These are phyloP conservation scores for Talaromyces pinophilus DNA, from an alignment of 2,329 filamentous ascomycete species.

Conservation along the genomic window DNA sequence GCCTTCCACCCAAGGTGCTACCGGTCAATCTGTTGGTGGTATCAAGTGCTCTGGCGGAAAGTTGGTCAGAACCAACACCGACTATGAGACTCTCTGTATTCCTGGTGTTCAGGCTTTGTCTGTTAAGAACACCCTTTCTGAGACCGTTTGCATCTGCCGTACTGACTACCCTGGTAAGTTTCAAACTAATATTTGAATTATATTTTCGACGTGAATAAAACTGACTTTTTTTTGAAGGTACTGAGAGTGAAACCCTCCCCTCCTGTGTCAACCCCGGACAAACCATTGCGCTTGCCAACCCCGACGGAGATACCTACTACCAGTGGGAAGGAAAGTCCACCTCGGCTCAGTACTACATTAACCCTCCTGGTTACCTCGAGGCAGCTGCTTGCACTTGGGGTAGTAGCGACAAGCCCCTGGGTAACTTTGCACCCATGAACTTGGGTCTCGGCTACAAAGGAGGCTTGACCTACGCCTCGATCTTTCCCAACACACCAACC, in stretches of 20 bases:
- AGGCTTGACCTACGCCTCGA: constrained; percentile 74
- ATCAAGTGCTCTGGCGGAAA: constrained; percentile 73
- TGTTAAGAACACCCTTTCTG: constrained; percentile 71
- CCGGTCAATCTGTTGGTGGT: constrained; percentile 84
- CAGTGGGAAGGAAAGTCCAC: constrained; percentile 72
- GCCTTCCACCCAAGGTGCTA: constrained; percentile 74
- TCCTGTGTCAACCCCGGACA: constrained; percentile 63
- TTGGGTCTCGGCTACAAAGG: constrained; percentile 72
- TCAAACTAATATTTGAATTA: not conserved
- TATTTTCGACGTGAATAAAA: not conserved
- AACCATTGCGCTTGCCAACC: constrained; percentile 69
- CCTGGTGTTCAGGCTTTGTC: constrained; percentile 68
- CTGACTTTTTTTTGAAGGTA: constrained; percentile 46
- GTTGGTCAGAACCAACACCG: constrained; percentile 72
- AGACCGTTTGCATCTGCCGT: constrained; percentile 76
- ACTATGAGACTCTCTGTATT: constrained; percentile 72
- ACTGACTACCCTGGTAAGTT: constrained; percentile 85
- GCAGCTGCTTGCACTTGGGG: constrained; percentile 84
- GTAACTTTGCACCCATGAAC: constrained; percentile 88
- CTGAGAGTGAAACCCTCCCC: constrained; percentile 83
- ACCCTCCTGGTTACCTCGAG: too few relatives aligned
- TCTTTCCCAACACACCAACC: constrained; percentile 82
- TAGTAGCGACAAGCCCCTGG: constrained; percentile 54
- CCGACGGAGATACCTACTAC: constrained; percentile 72
- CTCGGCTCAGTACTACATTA: constrained; percentile 95